Base-by-base conservation (phyloP, 2,329 filamentous ascomycete genomes). In the Fusarium fujikuroi region DNA sequence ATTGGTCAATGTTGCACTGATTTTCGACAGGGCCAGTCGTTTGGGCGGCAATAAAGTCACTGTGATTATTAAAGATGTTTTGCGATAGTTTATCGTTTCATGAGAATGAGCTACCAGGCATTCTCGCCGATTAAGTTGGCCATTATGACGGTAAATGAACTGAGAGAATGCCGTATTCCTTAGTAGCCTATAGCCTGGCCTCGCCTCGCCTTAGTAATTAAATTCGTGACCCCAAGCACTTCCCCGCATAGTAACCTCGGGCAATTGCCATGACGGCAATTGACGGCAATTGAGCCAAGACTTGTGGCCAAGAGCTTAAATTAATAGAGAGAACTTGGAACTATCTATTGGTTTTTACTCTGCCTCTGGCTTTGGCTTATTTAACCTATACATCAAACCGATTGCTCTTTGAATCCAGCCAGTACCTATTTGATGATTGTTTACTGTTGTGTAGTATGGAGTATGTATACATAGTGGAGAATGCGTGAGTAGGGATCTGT, bases 381-480 rank as follows among this genome's bases (percentile, higher is more conserved):
- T 5, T 32, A 5, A 32, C 32, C 2, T 2, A 32, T 1, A 32
- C 11, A 2, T 32, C 32, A 32, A 32, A 2, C 11, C 11, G 12
- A 14, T 14, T 2, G 12, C 11, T 32, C 11, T 3, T 32, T 32
- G 30, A 32, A 32, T 3, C 30, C 8, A 8, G 10, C 9, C 2
- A 30, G 8, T 30, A 30, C 9, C 7, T 30, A 30, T 30, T 30
- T 8, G 12, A 32, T 32, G 3, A 28, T 28, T 28, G 6, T 28
- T 7, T 28, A 28, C 25, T 28, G 5, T 28, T 28, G 25, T 25
- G 6, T 7, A 28, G 25, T 28, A 28, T 7, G 6, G 25, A 28
- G 25, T 28, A 2, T 28, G 25, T 28, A 28, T 28, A 28, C 7
- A 28, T 28, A 7, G 25, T 28, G 6, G 25, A 28, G 25, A 28